These are phyloP conservation scores for Diaporthe vaccinii DNA, from an alignment of 2,329 filamentous ascomycete species.

Conservation along the genomic window DNA sequence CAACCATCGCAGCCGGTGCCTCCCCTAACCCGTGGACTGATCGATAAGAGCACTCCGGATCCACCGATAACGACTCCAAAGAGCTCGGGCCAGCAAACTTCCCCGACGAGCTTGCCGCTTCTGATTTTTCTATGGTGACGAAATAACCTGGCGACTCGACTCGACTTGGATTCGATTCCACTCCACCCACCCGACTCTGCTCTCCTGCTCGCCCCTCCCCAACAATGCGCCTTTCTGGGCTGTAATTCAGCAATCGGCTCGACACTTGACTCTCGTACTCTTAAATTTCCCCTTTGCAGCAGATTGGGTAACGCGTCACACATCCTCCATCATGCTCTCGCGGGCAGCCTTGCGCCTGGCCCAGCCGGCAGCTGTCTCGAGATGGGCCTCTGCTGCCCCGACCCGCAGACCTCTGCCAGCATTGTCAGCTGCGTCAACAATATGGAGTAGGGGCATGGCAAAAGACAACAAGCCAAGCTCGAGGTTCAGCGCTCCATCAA, in stretches of 20 bases:
- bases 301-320: not conserved
- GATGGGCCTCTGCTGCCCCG: slow-evolving; percentile 45
- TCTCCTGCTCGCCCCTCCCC: not conserved
- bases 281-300: not conserved
- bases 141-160: slow-evolving; percentile 34
- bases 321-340: slow-evolving; percentile 52
- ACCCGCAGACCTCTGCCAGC: slow-evolving; percentile 47
- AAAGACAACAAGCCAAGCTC: slow-evolving; percentile 51
- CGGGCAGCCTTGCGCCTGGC: slow-evolving; percentile 55
- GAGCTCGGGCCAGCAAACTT: slow-evolving; percentile 2
- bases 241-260: slow-evolving; percentile 22
- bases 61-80: not conserved
- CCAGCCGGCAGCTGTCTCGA: slow-evolving; percentile 50
- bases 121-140: slow-evolving; percentile 38
- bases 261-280: not conserved
- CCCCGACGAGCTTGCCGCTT: slow-evolving; percentile 4
- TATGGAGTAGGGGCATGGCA: slow-evolving; percentile 61
- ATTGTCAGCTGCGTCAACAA: slow-evolving; percentile 47
- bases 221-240: slow-evolving; percentile 18
- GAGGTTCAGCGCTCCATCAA: slow-evolving; percentile 44
- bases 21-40: not conserved
- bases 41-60: not conserved
- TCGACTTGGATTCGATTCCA: slow-evolving; percentile 29
- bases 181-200: slow-evolving; percentile 4
- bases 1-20: not conserved